Percentiles rank a stretch among this genome's conserved stretches.
Conservation (phyloP, 2,329 filamentous ascomycete species). For the Intubia oerlemansii region DNA sequence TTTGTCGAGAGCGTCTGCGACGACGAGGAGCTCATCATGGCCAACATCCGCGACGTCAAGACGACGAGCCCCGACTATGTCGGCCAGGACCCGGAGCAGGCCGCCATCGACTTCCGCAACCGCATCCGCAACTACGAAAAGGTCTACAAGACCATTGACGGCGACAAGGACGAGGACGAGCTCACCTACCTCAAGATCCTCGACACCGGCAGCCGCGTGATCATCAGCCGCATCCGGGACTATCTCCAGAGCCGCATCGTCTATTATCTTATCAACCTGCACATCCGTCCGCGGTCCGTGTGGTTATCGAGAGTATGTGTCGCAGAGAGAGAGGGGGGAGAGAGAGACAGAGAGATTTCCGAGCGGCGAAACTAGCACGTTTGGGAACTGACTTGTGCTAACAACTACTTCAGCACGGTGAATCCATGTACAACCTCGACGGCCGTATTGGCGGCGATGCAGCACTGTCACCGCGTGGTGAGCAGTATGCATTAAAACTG, state of each 20-base stretch:
- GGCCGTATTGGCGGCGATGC: conserved; percentile 90
- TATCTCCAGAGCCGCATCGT: conserved; percentile 92
- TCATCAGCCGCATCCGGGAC: conserved; percentile 94
- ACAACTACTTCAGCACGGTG: conserved; percentile 53
- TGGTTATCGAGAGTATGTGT: conserved; percentile 63
- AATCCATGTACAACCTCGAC: conserved; percentile 77
- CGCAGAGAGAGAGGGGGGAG: no score
- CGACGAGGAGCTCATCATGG: conserved; percentile 89
- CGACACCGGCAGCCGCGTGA: conserved; percentile 85
- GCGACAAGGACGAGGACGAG: conserved; percentile 54
- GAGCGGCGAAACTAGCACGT: no score
- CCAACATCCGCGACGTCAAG: conserved; percentile 95
- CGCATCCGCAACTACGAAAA: conserved; percentile 95
- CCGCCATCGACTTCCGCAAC: conserved; percentile 78
- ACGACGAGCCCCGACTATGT: conserved; percentile 87
- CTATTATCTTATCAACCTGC: conserved; percentile 96
- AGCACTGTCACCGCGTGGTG: conserved; percentile 63
- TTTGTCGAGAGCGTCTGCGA: conserved; percentile 97
- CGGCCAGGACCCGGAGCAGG: conserved; percentile 81
- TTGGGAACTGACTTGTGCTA: no score
- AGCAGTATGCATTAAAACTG: conserved; percentile 68
- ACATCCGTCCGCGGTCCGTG: conserved; percentile 89
- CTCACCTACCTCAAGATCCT: conserved; percentile 95
- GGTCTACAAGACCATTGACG: conserved; percentile 83
- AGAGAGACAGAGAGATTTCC: no score